Conservation (phyloP, 2,329 filamentous ascomycete genomes). For the Dissoconium aciculare region DNA sequence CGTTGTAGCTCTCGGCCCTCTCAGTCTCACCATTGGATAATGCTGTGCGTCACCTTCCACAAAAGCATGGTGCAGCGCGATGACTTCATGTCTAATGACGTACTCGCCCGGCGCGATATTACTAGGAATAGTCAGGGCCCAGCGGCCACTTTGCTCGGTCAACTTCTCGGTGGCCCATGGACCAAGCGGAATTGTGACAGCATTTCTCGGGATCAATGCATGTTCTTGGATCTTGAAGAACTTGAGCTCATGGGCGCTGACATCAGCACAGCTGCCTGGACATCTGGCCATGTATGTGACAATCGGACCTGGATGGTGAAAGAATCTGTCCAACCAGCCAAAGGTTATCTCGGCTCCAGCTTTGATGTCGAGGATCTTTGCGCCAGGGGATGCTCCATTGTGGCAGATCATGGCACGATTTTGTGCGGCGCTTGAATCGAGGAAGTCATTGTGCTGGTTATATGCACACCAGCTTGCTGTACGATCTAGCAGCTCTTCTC, state of each 20-base stretch:
- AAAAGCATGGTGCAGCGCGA: slow-evolving; percentile 43
- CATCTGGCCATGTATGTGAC: slow-evolving; percentile 50
- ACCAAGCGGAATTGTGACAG: slow-evolving; percentile 25
- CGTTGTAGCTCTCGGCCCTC: too few relatives aligned
- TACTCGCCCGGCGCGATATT: slow-evolving; percentile 43
- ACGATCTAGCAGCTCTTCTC: too few relatives aligned
- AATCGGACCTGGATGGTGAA: slow-evolving; percentile 49
- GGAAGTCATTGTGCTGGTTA: slow-evolving; percentile 26
- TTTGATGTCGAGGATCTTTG: slow-evolving; percentile 39
- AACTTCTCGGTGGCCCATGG: slow-evolving; percentile 43
- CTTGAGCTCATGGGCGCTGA: slow-evolving; percentile 38
- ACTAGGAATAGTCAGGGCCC: slow-evolving; percentile 37
- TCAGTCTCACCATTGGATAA: too few relatives aligned
- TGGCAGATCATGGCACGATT: slow-evolving; percentile 29
- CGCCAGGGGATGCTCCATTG: slow-evolving; percentile 37
- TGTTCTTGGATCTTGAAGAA: slow-evolving; percentile 50
- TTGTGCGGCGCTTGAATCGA: slow-evolving; percentile 14
- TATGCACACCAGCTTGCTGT: too few relatives aligned
- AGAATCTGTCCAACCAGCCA: slow-evolving; percentile 49
- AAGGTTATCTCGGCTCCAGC: slow-evolving; percentile 45
- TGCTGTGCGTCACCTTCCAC: slow-evolving; percentile 30
- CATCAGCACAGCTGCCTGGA: slow-evolving; percentile 38
- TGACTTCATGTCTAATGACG: slow-evolving; percentile 44
- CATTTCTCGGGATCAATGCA: slow-evolving; percentile 36
- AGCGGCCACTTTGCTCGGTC: slow-evolving; percentile 33